phyloP scores from a whole-genome alignment of 345 rosid genomes.

The Bruguiera parviflora region DNA sequence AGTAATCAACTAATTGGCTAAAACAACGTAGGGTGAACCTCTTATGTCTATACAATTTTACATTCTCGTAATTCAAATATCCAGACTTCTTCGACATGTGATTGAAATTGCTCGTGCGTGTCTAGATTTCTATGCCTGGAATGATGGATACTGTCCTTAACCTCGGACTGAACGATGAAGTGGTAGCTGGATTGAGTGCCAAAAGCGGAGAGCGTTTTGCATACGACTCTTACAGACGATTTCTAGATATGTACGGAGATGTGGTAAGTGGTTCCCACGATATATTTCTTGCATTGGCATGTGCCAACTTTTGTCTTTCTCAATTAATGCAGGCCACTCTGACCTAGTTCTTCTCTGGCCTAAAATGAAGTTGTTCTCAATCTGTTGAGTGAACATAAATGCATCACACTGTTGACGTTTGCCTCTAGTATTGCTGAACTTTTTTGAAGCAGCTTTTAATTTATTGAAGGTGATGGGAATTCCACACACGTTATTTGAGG shows the following conservation, averaged over 20 bases:
- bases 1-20: no score
- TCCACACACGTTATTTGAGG: constrained; percentile 77
- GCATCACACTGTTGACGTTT: no score
- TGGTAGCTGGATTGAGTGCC: constrained; percentile 59
- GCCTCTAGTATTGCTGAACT: neutral
- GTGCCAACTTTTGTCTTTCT: neutral
- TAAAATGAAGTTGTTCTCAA: neutral
- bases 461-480: constrained; percentile 74
- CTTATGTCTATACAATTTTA: neutral
- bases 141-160: constrained; percentile 99
- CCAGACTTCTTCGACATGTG: neutral
- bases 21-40: no score
- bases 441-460: constrained; percentile 8
- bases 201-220: constrained; percentile 93
- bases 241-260: constrained; percentile 88
- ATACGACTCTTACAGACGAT: constrained; percentile 85
- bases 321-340: neutral
- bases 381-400: neutral
- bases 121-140: constrained; percentile 93
- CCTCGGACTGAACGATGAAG: constrained; percentile 87
- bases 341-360: neutral
- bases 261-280: constrained; percentile 60
- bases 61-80: no score
- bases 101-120: constrained; percentile 6
- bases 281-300: neutral